phyloP scores from a whole-genome alignment of 2,329 filamentous ascomycete genomes.

The Hypoxylon sp. region DNA sequence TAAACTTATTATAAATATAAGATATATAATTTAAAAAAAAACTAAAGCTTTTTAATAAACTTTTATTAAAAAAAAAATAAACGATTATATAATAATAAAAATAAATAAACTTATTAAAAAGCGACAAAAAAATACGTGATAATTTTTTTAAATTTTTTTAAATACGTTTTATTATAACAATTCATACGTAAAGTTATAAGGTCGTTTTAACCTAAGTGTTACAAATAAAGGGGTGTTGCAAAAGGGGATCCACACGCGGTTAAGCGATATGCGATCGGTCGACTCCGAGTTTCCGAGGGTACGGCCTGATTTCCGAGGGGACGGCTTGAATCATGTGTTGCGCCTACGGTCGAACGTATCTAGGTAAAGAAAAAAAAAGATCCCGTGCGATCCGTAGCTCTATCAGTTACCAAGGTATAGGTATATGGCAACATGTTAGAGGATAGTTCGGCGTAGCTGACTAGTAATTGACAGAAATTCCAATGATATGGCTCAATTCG shows the following conservation, averaged over 20 bases:
- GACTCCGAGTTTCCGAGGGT: conserved; percentile 14
- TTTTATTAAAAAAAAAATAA: too few species aligned
- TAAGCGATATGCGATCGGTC: conserved; percentile 19
- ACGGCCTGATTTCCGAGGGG: conserved; percentile 11
- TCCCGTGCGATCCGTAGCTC: conserved; percentile 17
- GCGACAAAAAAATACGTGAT: too few species aligned
- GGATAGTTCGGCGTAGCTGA: background rate
- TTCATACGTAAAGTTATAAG: too few species aligned
- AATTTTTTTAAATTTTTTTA: too few species aligned
- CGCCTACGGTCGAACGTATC: conserved; percentile 5
- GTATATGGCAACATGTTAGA: background rate
- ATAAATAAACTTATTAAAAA: too few species aligned
- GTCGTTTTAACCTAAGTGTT: background rate
- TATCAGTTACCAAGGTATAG: background rate
- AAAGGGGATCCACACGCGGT: too few species aligned
- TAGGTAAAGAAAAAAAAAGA: background rate
- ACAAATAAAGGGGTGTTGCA: too few species aligned
- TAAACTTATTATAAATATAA: too few species aligned
- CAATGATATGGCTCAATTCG: conserved; percentile 5
- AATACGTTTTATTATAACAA: too few species aligned
- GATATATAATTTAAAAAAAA: too few species aligned
- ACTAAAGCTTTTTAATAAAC: too few species aligned
- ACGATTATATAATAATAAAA: too few species aligned
- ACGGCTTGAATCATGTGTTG: conserved; percentile 13
- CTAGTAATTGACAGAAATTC: background rate